Evolutionary conservation across 805 yeast species (phyloP).

Genomic region (Candida koratica): DNA sequence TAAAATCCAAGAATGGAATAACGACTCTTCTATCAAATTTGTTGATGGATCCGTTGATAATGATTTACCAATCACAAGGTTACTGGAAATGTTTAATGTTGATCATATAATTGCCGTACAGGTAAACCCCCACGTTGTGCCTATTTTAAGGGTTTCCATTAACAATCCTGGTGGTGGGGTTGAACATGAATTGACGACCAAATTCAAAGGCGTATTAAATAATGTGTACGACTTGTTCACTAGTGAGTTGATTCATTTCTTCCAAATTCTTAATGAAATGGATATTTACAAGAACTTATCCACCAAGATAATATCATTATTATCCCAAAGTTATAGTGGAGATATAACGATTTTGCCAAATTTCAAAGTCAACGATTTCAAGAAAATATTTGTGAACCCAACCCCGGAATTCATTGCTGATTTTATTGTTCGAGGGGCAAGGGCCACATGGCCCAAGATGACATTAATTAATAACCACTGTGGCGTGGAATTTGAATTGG

Average conservation of each 20-base stretch:
- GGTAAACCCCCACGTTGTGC: constrained; percentile 94
- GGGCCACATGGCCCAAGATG: constrained; percentile 91
- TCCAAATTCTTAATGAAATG: constrained; percentile 68
- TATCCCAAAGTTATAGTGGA: constrained; percentile 87
- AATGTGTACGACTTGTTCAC: constrained; percentile 55
- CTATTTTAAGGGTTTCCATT: constrained; percentile 67
- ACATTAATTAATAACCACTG: constrained; percentile 86
- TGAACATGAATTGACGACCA: constrained; percentile 56
- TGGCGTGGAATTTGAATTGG: constrained; percentile 82
- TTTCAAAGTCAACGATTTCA: constrained; percentile 53
- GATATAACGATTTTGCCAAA: constrained; percentile 91
- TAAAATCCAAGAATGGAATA: constrained; percentile 75
- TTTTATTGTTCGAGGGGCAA: constrained; percentile 74
- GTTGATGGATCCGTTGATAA: constrained; percentile 96
- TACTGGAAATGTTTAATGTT: constrained; percentile 95
- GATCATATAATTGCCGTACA: constrained; percentile 97
- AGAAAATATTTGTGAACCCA: constrained; percentile 73
- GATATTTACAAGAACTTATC: constrained; percentile 72
- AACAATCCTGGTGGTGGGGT: constrained; percentile 67
- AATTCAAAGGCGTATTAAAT: constrained; percentile 48
- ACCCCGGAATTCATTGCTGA: constrained; percentile 68
- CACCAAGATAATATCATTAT: constrained; percentile 67
- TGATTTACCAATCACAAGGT: constrained; percentile 84
- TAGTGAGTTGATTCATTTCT: constrained; percentile 72
- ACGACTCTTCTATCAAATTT: constrained; percentile 66